These are phyloP conservation scores for Mucor saturninus DNA, from an alignment of 371 early-diverging fungal species.

Conservation along the genomic window DNA sequence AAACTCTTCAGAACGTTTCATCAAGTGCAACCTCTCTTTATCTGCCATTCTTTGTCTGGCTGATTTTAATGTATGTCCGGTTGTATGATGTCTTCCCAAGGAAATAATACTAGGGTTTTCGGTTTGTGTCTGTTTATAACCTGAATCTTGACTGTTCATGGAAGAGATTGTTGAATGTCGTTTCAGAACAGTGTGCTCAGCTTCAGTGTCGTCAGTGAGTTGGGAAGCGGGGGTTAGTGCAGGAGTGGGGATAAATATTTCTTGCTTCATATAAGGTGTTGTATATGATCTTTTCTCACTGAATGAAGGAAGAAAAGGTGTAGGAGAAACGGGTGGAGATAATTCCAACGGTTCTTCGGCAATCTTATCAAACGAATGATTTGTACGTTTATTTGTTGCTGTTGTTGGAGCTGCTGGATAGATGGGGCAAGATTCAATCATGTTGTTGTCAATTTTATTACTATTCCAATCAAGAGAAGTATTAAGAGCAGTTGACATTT, in stretches of 20 bases:
- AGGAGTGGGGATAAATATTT: conserved; percentile 9
- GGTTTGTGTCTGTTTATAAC: neutral
- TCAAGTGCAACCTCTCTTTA: conserved; percentile 25
- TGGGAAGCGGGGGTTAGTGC: conserved; percentile 4
- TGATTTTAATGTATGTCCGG: conserved; percentile 42
- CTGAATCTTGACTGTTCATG: conserved; percentile 3
- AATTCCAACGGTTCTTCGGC: conserved; percentile 12
- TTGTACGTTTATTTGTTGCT: conserved; percentile 12
- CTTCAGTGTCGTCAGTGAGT: neutral
- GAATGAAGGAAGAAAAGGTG: neutral
- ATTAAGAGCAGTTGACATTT: neutral
- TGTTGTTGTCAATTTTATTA: neutral
- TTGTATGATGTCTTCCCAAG: conserved; percentile 44
- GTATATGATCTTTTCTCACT: conserved; percentile 23
- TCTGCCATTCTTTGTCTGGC: conserved; percentile 35
- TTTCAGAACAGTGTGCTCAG: conserved; percentile 12
- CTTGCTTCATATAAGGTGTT: conserved; percentile 14
- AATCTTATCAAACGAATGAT: neutral
- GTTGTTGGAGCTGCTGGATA: conserved; percentile 11
- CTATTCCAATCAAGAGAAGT: conserved; percentile 7
- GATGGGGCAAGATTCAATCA: conserved; percentile 14
- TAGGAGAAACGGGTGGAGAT: conserved; percentile 23
- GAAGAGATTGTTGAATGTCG: conserved; percentile 25
- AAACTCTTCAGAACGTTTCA: conserved; percentile 47
- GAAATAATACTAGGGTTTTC: conserved; percentile 4